Percentiles rank a stretch among this genome's conserved stretches.
These are phyloP conservation scores for Murraya koenigii DNA, from an alignment of 345 rosid genomes.

Conservation along the genomic window DNA sequence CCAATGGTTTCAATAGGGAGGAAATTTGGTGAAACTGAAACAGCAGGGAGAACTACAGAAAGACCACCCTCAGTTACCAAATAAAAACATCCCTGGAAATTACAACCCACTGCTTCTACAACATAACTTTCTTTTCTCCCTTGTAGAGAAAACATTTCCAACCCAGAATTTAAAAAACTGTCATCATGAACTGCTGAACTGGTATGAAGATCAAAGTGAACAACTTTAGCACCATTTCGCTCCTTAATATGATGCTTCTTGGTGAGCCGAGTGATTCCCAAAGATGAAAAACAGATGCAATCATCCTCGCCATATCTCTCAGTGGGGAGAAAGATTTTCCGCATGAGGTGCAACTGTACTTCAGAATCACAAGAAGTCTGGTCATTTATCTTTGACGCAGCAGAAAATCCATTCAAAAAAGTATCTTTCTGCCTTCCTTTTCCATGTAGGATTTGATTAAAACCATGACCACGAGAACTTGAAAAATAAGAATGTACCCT, in stretches of 20 bases:
- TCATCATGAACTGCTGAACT: slow-evolving; percentile 51
- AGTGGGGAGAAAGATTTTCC: slow-evolving; percentile 58
- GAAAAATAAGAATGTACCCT: slow-evolving; percentile 25
- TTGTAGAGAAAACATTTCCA: slow-evolving; percentile 21
- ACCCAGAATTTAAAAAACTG: slow-evolving; percentile 40
- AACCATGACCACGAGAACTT: slow-evolving; percentile 13
- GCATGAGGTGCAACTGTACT: slow-evolving; percentile 35
- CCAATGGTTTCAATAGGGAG: slow-evolving; percentile 57
- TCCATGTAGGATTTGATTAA: slow-evolving; percentile 30
- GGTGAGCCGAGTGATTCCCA: slow-evolving; percentile 76
- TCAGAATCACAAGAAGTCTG: slow-evolving; percentile 31
- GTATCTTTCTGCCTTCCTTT: slow-evolving; percentile 33
- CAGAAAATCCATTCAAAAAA: slow-evolving; percentile 48
- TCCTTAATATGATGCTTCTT: slow-evolving; percentile 40
- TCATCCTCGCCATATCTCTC: slow-evolving; percentile 60
- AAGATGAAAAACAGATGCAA: slow-evolving; percentile 66
- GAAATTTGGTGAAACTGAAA: slow-evolving; percentile 53
- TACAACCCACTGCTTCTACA: slow-evolving; percentile 80
- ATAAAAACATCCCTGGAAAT: slow-evolving; percentile 80
- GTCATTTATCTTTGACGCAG: slow-evolving; percentile 35
- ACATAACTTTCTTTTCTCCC: slow-evolving; percentile 46
- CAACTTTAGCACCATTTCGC: slow-evolving; percentile 35
- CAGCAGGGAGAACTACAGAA: slow-evolving; percentile 84
- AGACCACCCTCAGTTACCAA: slow-evolving; percentile 78
- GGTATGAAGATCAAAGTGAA: slow-evolving; percentile 57